These are phyloP conservation scores for Fusarium praegraminearum DNA, from an alignment of 2,329 filamentous ascomycete species.

Conservation along the genomic window DNA sequence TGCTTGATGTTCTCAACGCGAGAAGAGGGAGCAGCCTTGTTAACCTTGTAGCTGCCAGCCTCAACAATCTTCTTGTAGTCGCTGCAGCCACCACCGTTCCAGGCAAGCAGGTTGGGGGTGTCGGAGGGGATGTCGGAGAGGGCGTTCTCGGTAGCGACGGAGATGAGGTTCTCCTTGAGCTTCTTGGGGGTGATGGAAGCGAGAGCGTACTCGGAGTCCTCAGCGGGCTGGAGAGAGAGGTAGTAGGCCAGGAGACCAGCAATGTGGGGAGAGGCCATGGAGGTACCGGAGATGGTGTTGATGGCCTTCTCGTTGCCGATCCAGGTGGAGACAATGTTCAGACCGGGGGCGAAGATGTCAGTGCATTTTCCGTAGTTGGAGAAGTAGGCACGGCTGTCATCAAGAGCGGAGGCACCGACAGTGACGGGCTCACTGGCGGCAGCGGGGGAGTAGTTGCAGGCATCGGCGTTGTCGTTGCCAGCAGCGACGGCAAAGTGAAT, in stretches of 20 bases:
- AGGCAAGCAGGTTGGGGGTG: conserved; percentile 95
- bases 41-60: conserved; percentile 76
- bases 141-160: conserved; percentile 81
- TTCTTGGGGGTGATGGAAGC: conserved; percentile 91
- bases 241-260: conserved; percentile 97
- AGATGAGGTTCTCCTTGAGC: conserved; percentile 90
- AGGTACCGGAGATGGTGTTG: conserved; percentile 99
- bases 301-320: conserved; percentile 94
- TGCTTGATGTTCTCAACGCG: conserved; percentile 71
- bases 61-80: conserved; percentile 90
- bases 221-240: conserved; percentile 91
- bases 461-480: conserved; percentile 98
- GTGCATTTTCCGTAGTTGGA: conserved; percentile 99
- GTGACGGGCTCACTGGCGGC: conserved; percentile 92
- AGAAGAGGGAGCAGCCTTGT: conserved; percentile 56
- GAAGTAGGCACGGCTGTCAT: conserved; percentile 98
- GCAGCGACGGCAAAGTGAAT: conserved; percentile 98
- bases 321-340: conserved; percentile 98
- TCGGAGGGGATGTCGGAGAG: conserved; percentile 85
- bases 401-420: conserved; percentile 92
- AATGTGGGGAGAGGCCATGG: conserved; percentile 98
- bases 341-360: conserved; percentile 97
- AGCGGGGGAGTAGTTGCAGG: conserved; percentile 99
- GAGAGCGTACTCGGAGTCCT: conserved; percentile 91
- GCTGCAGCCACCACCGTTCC: conserved; percentile 95